phyloP scores from a whole-genome alignment of 441 rosid species.

The Erodium texanum region DNA sequence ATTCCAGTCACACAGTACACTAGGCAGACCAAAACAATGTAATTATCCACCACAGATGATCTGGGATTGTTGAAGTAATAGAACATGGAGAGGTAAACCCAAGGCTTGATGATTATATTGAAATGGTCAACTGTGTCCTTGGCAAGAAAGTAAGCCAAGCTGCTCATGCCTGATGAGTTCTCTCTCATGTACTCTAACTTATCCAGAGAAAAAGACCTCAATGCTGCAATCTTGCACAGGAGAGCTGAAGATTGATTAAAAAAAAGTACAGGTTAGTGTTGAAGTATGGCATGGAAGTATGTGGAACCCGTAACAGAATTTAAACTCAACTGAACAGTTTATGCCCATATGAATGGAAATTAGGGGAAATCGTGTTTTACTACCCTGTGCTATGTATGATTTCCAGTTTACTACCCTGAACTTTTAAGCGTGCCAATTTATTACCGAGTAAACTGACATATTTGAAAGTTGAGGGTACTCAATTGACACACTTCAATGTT shows the following conservation, averaged over 20 bases:
- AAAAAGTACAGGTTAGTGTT: neutral
- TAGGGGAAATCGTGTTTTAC: no score
- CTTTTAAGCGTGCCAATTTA: no score
- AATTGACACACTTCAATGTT: no score
- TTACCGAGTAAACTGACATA: no score
- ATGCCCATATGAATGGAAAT: no score
- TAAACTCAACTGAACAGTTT: no score
- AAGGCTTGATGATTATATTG: conserved; percentile 80
- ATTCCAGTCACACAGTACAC: conserved; percentile 90
- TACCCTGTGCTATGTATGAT: no score
- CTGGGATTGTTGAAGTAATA: conserved; percentile 95
- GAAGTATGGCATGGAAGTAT: neutral
- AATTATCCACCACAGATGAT: conserved; percentile 65
- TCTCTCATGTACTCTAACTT: conserved; percentile 91
- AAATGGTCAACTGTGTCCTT: conserved; percentile 90
- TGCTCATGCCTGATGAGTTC: conserved; percentile 80
- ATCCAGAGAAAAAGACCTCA: conserved; percentile 84
- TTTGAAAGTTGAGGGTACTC: no score
- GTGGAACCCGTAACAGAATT: no score
- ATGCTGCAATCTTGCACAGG: conserved; percentile 81
- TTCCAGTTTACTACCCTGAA: no score
- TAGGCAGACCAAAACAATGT: conserved; percentile 62
- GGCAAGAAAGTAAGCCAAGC: conserved; percentile 79
- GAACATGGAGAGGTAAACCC: conserved; percentile 88
- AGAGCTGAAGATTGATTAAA: conserved; percentile 46